Percentiles rank a stretch among this genome's conserved stretches.
Evolutionary conservation across 805 yeast species (phyloP).

Genomic region (Starmerella kuoi): DNA sequence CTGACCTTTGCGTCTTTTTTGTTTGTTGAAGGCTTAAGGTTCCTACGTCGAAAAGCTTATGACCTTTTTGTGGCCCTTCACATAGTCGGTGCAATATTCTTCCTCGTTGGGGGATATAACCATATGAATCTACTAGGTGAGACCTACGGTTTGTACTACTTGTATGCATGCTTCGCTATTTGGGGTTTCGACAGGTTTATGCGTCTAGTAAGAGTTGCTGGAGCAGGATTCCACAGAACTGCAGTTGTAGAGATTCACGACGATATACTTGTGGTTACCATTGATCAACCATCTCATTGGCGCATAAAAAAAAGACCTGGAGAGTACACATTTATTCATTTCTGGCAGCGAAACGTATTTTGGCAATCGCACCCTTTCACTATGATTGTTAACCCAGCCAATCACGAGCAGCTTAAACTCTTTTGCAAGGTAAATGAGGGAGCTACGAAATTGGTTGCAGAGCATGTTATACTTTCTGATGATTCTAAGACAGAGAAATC

Average conservation of each 20-base stretch:
- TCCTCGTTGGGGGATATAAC: conserved; percentile 43
- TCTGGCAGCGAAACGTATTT: conserved; percentile 37
- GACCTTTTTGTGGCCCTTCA: conserved; percentile 48
- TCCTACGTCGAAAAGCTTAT: conserved; percentile 42
- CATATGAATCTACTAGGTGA: conserved; percentile 30
- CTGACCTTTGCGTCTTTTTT: conserved; percentile 30
- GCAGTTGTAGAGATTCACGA: conserved; percentile 12
- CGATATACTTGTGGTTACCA: conserved; percentile 22
- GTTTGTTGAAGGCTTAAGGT: conserved; percentile 38
- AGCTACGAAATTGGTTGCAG: conserved; percentile 33
- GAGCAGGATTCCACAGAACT: conserved; percentile 1
- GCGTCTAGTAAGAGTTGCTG: conserved; percentile 40
- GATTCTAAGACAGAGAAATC: background rate
- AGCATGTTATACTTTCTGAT: background rate
- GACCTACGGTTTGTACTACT: conserved; percentile 26
- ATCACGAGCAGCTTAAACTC: conserved; percentile 19
- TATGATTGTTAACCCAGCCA: conserved; percentile 11
- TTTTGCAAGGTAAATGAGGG: conserved; percentile 37
- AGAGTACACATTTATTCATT: conserved; percentile 42
- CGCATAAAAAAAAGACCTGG: conserved; percentile 38
- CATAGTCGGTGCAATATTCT: conserved; percentile 36
- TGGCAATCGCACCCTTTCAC: conserved; percentile 75
- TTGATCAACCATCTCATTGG: conserved; percentile 36
- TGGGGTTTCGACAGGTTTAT: conserved; percentile 60
- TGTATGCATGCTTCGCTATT: conserved; percentile 44